Base-by-base conservation (phyloP, 805 yeast genomes). In the Cyberlindnera euphorbiae region DNA sequence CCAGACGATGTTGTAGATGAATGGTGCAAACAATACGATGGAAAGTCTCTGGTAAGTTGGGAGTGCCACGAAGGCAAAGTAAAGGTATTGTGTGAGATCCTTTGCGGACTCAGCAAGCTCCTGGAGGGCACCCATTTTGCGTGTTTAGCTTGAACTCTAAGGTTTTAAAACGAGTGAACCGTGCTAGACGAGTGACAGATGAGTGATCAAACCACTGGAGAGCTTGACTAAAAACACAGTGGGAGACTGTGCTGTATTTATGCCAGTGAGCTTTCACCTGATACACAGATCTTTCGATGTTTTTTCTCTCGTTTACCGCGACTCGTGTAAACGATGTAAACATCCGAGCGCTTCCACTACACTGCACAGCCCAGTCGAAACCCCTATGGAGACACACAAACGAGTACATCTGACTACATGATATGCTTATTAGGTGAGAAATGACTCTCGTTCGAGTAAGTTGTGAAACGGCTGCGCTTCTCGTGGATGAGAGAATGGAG, bases 1-100 rank as follows among this genome's bases (percentile, higher is more conserved):
- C 80, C 80, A 82, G 17, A 70, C 50, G 23, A 81, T 54, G 47
- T 77, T 75, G 62, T 79, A 81, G 19, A 80, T 46, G 54, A 83
- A 79, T 11, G 93, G 93, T 10, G 60, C 39, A 13, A 59, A 36
- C 3, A 64, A 40, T 4, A 59, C 42, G 13, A 64, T 35, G 1
- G 67, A 57, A 3, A 59, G 38, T 47, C 62, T 62, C 38, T 66
- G 70, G 19, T 62, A 53, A 21, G 60, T 31, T 6, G 69, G 58
- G 18, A 65, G 49, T 6, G 55, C 46, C 38, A 58, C 33, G 41
- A 64, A 63, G 19, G 38, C 27, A n/a, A 39, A n/a, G 30, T 40
- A 48, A 25, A 46, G 22, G 32, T 44, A 45, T 8, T 30, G 27
- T 3, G 36, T 31, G 22, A 32, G 23, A 15, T 45, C 51, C 35